phyloP scores from a whole-genome alignment of 2,329 filamentous ascomycete species.

The Lachnellula cervina region DNA sequence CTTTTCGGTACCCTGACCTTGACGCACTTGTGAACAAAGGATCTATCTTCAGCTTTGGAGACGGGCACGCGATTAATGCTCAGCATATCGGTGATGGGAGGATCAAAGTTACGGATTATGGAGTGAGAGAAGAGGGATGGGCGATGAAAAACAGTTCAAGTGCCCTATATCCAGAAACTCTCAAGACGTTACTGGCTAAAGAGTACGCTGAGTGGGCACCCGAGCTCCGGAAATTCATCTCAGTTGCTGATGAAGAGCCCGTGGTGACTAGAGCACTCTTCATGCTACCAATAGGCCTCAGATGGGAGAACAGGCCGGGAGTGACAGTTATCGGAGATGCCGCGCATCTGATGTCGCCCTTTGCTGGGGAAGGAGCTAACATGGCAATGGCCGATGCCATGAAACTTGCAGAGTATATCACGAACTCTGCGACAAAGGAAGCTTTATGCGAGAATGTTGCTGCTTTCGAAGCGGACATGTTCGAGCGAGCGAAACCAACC shows the following conservation, averaged over 20 bases:
- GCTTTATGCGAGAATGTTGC: constrained; percentile 1
- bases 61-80: constrained; percentile 25
- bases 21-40: constrained; percentile 26
- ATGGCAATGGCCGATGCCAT: constrained; percentile 35
- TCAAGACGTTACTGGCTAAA: constrained; percentile 20
- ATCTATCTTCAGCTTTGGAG: constrained; percentile 24
- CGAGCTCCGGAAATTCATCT: constrained; percentile 23
- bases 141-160: too few relatives aligned
- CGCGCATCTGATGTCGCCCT: constrained; percentile 49
- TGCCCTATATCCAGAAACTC: constrained; percentile 1
- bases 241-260: constrained; percentile 18
- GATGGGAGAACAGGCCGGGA: constrained; percentile 53
- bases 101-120: constrained; percentile 6
- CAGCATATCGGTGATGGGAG: constrained; percentile 23
- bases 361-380: constrained; percentile 40
- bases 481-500: constrained; percentile 14
- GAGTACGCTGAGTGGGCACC: constrained; percentile 28
- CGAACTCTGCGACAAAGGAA: not conserved
- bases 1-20: constrained; percentile 22
- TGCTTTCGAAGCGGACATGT: constrained; percentile 22
- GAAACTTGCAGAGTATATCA: constrained; percentile 38
- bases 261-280: constrained; percentile 24
- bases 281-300: constrained; percentile 14
- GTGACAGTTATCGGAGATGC: constrained; percentile 57
- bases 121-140: not conserved